Base-by-base conservation (phyloP, 345 rosid genomes). In the Hypericum androsaemum region DNA sequence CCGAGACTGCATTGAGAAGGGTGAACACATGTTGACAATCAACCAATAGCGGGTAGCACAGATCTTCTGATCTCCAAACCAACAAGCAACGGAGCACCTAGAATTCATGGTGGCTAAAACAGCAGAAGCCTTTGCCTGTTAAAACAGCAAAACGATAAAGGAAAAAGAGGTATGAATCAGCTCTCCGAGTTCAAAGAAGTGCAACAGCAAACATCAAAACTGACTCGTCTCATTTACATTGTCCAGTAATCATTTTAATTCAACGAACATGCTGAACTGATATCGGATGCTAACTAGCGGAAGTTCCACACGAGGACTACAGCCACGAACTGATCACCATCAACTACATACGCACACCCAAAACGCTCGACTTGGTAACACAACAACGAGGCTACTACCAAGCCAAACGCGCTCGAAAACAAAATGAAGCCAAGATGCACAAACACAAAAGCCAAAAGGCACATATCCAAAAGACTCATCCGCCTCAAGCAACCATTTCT, bases 41-140 rank as follows among this genome's bases (percentile, higher is more conserved):
- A 74, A 65, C 53, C 62, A 51, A 62, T 58, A 64, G 68, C 56
- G 75, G 40, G 60, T 47, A 43, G 70, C 72, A 59, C 74, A 76
- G 50, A 65, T 66, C 63, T 61, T 73, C 64, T 72, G 74, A 66
- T 64, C 67, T 64, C 69, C 64, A 61, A 44, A 71, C 74, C 77
- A 74, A 63, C 62, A 66, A 65, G 75, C 67, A 57, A 68, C 45
- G 67, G 62, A 63, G 42, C 64, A 62, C 52, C 64, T 47, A 45
- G 66, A 66, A 58, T 61, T 72, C 88, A 84, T 80, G 45, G 7
- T 46, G 50, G 16, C 12, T 12, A 45, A 43, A 12, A 43, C 47
- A 44, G 48, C 48, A 44, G 65, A 56, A 47, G 62, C 50, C 47
- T 53, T 60, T 58, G 72, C 84, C 85, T 76, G 58, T 41, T n/a